These are phyloP conservation scores for Paramecium octaurelia DNA, from an alignment of 73 alveolate genomes.

Conservation along the genomic window DNA sequence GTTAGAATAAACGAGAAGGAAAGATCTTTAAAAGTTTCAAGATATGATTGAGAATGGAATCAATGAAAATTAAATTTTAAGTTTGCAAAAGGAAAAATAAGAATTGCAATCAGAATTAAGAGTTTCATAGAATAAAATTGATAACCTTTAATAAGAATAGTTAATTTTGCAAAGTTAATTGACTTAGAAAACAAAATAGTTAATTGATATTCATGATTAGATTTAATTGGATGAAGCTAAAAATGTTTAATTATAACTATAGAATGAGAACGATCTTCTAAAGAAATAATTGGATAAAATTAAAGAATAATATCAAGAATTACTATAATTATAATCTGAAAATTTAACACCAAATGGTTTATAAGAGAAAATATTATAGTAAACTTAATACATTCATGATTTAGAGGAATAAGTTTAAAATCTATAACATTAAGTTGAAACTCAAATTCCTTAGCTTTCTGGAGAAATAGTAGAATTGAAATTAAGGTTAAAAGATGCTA, in stretches of 20 bases:
- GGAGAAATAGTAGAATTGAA: not conserved
- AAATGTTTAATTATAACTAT: not conserved
- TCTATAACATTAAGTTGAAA: not conserved
- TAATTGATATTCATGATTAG: not conserved
- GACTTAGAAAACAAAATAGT: not conserved
- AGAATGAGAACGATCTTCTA: not conserved
- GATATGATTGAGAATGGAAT: not conserved
- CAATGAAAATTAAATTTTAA: not conserved
- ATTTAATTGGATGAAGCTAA: not conserved
- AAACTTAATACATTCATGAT: not conserved
- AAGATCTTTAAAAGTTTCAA: not conserved
- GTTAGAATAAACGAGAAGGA: not conserved
- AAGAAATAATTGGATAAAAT: not conserved
- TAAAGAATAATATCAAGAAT: not conserved
- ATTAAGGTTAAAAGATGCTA: not conserved
- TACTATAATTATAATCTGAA: not conserved
- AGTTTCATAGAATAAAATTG: not conserved
- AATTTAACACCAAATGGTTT: slow-evolving; percentile 1
- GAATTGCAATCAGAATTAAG: not conserved
- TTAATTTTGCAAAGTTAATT: not conserved
- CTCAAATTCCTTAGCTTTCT: not conserved
- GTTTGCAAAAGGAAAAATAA: not conserved
- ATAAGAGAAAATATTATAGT: not conserved
- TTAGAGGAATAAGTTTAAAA: not conserved
- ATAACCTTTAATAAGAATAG: not conserved